Evolutionary conservation across 306 rosid genomes (phyloP), one percentile per base, ranked within the genome.

Genomic region (Corylus avellana): DNA sequence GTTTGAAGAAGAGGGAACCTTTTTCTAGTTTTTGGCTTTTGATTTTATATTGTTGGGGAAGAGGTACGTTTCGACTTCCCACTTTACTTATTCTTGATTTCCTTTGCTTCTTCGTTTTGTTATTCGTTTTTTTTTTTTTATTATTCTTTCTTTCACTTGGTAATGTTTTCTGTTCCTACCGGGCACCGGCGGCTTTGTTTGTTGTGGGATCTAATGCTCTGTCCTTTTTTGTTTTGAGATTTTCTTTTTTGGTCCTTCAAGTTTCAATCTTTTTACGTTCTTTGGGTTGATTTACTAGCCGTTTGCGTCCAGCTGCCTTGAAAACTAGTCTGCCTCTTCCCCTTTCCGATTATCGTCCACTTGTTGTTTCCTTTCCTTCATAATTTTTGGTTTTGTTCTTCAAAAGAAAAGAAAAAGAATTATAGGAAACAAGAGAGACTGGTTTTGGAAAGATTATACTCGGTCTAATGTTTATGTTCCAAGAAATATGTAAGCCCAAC

Each of bases 121-220:
- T n/a, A 7, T 17, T 18, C 17, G 3, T 18, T 44, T 47, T 7
- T 70, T 18, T 72, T 49, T 5, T 42, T 58, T 63, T 7, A 8
- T 17, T 22, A 22, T 37, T 39, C 2, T 29, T 66, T 8, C 13
- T 16, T 37, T 67, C 48, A 8, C 22, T 62, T 69, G 44, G 5
- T 63, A 55, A 46, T 70, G 16, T 48, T 70, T 76, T 76, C 20
- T 8, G 37, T 71, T 13, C 37, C 64, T 54, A 66, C 61, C 18
- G 53, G 25, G 79, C 42, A 80, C 59, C 22, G 32, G 68, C 49
- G 72, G 76, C 70, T 75, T 81, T 48, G 49, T 37, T 72, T 11
- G 37, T 22, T 20, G 29, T 9, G 29, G 51, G 17, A 68, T 68
- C 53, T 29, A 72, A 13, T 13, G 20, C 53, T 59, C 20, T 37